These are phyloP conservation scores for Rhynchospora tenuis DNA, from an alignment of 176 grass and related monocot genomes.

Conservation along the genomic window DNA sequence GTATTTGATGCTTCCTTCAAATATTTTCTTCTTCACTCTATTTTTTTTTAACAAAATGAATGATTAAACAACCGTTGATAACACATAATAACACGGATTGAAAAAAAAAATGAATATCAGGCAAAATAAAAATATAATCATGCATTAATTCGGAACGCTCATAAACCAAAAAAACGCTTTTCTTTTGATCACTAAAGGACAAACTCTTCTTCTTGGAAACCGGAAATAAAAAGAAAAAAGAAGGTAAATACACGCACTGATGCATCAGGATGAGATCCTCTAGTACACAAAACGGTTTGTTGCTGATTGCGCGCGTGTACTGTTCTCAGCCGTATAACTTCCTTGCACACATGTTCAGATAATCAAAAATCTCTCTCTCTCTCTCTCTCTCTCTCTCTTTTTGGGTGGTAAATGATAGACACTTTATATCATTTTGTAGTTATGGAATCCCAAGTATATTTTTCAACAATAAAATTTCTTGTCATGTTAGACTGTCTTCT, in stretches of 20 bases:
- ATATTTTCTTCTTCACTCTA: not conserved
- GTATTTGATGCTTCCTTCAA: not conserved
- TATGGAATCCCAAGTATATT: not conserved
- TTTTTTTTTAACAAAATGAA: not conserved
- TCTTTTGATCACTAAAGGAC: not conserved
- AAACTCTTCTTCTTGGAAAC: not conserved
- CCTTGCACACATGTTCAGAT: not conserved
- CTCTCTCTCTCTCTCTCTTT: not conserved
- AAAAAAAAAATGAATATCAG: not conserved
- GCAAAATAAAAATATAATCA: no score
- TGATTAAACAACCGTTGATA: not conserved
- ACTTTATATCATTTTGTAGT: not conserved
- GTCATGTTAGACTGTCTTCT: not conserved
- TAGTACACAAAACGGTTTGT: not conserved
- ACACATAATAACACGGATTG: not conserved
- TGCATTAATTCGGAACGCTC: not conserved
- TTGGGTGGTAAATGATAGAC: no score
- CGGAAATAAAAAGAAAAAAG: not conserved
- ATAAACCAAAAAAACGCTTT: not conserved
- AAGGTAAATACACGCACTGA: not conserved
- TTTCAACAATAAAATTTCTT: not conserved
- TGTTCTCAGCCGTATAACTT: slow-evolving; percentile 8
- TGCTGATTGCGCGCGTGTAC: not conserved
- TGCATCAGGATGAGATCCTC: not conserved
- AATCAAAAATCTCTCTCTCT: not conserved